Evolutionary conservation across 2,329 filamentous ascomycete genomes (phyloP).

Genomic region (Cryphonectria nitschkei): DNA sequence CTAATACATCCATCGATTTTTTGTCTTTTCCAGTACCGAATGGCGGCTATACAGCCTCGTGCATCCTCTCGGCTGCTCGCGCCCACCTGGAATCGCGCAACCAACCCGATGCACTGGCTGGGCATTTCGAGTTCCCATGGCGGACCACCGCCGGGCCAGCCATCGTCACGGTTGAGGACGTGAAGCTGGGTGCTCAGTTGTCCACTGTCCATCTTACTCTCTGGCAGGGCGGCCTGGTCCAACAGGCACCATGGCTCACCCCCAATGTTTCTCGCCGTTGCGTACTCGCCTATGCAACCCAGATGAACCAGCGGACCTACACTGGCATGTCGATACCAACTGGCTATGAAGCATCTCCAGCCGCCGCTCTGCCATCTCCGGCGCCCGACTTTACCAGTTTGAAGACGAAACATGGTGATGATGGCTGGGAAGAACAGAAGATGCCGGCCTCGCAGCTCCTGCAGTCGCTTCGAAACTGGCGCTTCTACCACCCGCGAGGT

Average conservation of each 20-base stretch:
- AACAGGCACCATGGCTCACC: slow-evolving; percentile 42
- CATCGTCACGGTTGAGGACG: slow-evolving; percentile 44
- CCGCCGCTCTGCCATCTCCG: neutral
- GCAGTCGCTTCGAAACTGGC: slow-evolving; percentile 3
- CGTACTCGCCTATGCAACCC: slow-evolving; percentile 46
- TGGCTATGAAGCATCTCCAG: slow-evolving; percentile 4
- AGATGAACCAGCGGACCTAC: slow-evolving; percentile 37
- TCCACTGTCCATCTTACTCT: slow-evolving; percentile 48
- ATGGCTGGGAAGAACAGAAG: slow-evolving; percentile 13
- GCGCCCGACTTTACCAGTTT: slow-evolving; percentile 9
- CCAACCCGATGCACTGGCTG: slow-evolving; percentile 45
- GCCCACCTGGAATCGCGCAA: slow-evolving; percentile 39
- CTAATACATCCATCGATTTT: neutral
- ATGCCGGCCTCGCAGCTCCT: neutral
- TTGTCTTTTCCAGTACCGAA: neutral
- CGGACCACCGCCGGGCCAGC: slow-evolving; percentile 44
- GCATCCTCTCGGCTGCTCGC: slow-evolving; percentile 6
- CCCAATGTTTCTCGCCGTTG: slow-evolving; percentile 36
- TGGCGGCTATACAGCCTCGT: neutral
- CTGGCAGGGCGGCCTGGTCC: slow-evolving; percentile 43
- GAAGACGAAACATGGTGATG: neutral
- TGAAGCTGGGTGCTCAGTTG: slow-evolving; percentile 46
- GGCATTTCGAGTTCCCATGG: slow-evolving; percentile 47
- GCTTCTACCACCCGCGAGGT: slow-evolving; percentile 1
- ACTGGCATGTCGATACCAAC: slow-evolving; percentile 35